Conservation (phyloP, 2,329 filamentous ascomycete genomes). For the Botrytis cinerea region DNA sequence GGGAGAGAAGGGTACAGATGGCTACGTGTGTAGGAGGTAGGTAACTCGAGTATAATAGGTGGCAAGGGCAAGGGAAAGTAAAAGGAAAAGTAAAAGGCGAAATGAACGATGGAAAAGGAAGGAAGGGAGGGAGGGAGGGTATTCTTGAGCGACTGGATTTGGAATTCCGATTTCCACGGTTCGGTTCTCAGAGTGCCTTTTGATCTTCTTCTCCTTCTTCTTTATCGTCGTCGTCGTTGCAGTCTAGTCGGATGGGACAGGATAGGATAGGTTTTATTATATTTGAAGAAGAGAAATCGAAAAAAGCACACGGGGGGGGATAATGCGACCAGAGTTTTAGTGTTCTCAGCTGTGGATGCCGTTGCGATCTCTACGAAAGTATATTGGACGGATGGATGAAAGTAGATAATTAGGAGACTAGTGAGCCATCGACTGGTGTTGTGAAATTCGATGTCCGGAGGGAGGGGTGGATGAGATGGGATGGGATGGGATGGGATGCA, state of each 20-base stretch:
- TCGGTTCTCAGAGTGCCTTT: neutral
- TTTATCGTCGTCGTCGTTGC: neutral
- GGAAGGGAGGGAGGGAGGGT: too few relatives aligned
- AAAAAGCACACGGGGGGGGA: neutral
- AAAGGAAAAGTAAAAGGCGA: neutral
- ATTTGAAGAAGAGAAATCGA: neutral
- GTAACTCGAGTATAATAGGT: too few relatives aligned
- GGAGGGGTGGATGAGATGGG: neutral
- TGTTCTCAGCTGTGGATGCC: neutral
- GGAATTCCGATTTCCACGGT: conserved; percentile 1
- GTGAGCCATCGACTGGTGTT: neutral
- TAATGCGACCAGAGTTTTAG: neutral
- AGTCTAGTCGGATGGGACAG: neutral
- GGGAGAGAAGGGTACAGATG: neutral
- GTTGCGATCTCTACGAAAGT: neutral
- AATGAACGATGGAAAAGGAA: too few relatives aligned
- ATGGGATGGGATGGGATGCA: too few relatives aligned
- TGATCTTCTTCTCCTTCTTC: too few relatives aligned
- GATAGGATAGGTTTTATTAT: neutral
- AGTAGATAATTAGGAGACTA: neutral
- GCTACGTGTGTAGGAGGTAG: too few relatives aligned
- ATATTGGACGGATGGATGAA: neutral
- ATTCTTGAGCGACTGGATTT: neutral
- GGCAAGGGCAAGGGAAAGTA: too few relatives aligned
- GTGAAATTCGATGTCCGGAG: neutral